Conservation (phyloP, 805 yeast genomes). For the Starmerella floris region DNA sequence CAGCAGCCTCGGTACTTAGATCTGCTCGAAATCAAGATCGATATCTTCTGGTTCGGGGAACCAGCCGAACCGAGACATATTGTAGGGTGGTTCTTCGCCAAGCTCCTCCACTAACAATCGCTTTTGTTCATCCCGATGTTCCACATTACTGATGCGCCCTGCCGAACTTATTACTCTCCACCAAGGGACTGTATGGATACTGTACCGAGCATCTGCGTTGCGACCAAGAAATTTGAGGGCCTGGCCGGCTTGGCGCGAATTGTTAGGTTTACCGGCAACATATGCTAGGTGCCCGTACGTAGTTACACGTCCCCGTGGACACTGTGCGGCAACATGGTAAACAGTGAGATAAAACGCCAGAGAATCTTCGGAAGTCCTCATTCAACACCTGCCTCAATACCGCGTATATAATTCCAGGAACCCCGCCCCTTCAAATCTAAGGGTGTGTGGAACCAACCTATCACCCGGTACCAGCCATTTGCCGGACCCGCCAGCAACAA, state of each 20-base stretch:
- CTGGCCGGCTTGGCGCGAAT: slow-evolving; percentile 63
- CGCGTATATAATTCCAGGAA: too few species aligned
- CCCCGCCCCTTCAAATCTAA: too few species aligned
- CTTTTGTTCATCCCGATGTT: slow-evolving; percentile 37
- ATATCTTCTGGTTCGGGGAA: slow-evolving; percentile 35
- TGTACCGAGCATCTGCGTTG: slow-evolving; percentile 21
- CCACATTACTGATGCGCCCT: slow-evolving; percentile 45
- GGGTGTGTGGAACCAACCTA: too few species aligned
- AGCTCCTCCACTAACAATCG: slow-evolving; percentile 37
- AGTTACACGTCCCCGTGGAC: slow-evolving; percentile 54
- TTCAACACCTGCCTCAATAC: too few species aligned
- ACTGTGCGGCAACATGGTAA: slow-evolving; percentile 37
- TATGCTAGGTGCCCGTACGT: slow-evolving; percentile 69
- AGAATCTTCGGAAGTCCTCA: slow-evolving; percentile 32
- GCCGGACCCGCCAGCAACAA: too few species aligned
- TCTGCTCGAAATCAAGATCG: slow-evolving; percentile 2
- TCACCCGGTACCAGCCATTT: too few species aligned
- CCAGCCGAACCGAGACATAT: slow-evolving; percentile 48
- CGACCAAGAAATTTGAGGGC: slow-evolving; percentile 44
- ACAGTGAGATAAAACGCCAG: slow-evolving; percentile 49
- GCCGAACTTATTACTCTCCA: slow-evolving; percentile 61
- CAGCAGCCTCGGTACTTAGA: too few species aligned
- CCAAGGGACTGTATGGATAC: slow-evolving; percentile 48
- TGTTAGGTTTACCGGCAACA: slow-evolving; percentile 45
- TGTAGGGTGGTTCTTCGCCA: slow-evolving; percentile 28